Percentiles rank a stretch among this genome's conserved stretches.
Evolutionary conservation across 2,329 filamentous ascomycete genomes (phyloP).

Genomic region (Tolypocladium inflatum): DNA sequence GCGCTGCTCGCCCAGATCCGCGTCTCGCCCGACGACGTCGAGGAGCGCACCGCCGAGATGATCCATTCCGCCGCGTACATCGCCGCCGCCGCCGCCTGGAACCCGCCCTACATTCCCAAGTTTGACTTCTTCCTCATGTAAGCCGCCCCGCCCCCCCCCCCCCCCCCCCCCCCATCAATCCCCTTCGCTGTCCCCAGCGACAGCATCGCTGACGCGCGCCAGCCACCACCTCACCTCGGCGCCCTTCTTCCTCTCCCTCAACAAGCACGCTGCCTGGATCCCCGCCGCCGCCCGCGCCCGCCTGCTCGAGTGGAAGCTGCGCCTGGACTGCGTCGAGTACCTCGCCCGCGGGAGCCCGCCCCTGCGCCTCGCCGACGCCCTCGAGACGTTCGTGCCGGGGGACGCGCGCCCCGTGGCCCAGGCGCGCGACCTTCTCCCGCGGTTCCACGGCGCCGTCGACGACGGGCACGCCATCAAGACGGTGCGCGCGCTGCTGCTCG

Average conservation of each 20-base stretch:
- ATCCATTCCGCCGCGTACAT: constrained; percentile 50
- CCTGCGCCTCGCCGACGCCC: constrained; percentile 41
- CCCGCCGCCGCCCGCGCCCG: constrained; percentile 51
- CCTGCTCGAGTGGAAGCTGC: constrained; percentile 73
- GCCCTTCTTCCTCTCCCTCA: constrained; percentile 66
- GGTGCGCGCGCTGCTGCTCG: constrained; percentile 58
- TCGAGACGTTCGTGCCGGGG: constrained; percentile 44
- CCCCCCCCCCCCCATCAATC: too few species aligned
- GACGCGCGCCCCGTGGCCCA: constrained; percentile 29
- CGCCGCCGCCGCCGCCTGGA: constrained; percentile 47
- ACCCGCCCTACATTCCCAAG: constrained; percentile 55
- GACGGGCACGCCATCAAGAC: constrained; percentile 80
- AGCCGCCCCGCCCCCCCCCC: constrained; percentile 10
- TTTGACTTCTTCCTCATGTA: constrained; percentile 71
- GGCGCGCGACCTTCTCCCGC: constrained; percentile 37
- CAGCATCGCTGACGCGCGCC: neutral
- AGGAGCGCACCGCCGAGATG: constrained; percentile 51
- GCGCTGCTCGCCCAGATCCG: constrained; percentile 48
- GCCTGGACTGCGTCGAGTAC: constrained; percentile 66
- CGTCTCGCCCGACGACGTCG: constrained; percentile 46
- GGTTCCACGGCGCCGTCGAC: constrained; percentile 45
- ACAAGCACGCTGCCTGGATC: constrained; percentile 48
- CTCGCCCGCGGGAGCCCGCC: constrained; percentile 55
- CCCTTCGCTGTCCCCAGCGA: too few species aligned
- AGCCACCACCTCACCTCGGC: constrained; percentile 67